These are phyloP conservation scores for Camelina neglecta DNA, from an alignment of 345 rosid species.

Conservation along the genomic window DNA sequence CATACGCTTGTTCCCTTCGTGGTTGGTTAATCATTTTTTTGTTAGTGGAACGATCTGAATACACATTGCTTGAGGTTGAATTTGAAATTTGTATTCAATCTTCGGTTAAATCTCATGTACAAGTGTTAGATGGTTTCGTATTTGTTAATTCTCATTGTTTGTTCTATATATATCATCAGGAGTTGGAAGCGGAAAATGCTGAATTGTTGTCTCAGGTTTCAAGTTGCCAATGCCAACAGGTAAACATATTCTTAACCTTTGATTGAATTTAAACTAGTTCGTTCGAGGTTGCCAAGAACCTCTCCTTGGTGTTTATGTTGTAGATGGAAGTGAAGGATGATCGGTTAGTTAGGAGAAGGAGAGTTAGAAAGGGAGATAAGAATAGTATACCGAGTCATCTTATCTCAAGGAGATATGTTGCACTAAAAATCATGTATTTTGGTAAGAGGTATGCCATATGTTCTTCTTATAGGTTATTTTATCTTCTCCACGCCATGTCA, in stretches of 20 bases:
- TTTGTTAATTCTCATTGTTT: neutral
- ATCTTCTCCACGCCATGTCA: neutral
- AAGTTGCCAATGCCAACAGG: slow-evolving; percentile 62
- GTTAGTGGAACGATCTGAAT: slow-evolving; percentile 11
- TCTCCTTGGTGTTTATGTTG: slow-evolving; percentile 8
- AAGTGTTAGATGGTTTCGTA: neutral
- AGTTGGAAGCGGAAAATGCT: slow-evolving; percentile 66
- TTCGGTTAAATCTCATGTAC: neutral
- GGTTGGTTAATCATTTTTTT: neutral
- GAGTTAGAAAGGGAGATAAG: slow-evolving; percentile 35
- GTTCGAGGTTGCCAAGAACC: neutral
- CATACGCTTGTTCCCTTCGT: neutral
- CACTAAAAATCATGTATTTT: slow-evolving; percentile 86
- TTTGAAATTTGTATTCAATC: neutral
- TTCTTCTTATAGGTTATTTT: neutral
- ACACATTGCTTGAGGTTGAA: neutral
- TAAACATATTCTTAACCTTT: slow-evolving; percentile 25
- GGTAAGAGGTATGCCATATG: slow-evolving; percentile 71
- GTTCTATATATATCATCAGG: slow-evolving; percentile 45
- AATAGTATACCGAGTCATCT: slow-evolving; percentile 43
- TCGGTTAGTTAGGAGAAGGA: slow-evolving; percentile 39
- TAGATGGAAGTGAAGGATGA: slow-evolving; percentile 47
- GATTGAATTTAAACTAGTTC: slow-evolving; percentile 1
- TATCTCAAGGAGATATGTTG: slow-evolving; percentile 64
- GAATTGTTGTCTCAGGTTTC: slow-evolving; percentile 57